Evolutionary conservation across 306 rosid species (phyloP), one percentile per base, ranked within the genome.

Genomic region (Benincasa hispida): DNA sequence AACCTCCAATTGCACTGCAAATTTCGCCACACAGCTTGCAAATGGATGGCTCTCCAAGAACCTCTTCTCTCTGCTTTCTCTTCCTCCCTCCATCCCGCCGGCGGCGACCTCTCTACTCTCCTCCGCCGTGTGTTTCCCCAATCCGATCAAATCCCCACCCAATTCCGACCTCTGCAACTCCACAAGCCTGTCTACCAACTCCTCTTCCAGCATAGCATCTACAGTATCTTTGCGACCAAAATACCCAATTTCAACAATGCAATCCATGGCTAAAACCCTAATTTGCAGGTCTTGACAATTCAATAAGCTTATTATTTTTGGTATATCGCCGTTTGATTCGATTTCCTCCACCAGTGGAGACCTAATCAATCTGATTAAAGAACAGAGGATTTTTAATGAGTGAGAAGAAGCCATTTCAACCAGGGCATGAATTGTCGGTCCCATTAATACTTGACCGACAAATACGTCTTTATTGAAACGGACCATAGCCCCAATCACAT

Each of bases 261-360:
- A 90, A 9, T 84, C 96, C 81, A 87, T 41, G 0, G 85, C 93
- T 75, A 89, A 9, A 6, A 87, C 86, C 45, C 74, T 75, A 77
- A 87, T 65, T 37, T 80, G 72, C 39, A 79, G 41, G 30, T 89
- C 91, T 1, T 45, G 10, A 2, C 67, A 76, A 72, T 47, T 37
- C 82, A 94, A 74, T n/a, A 88, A 56, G 69, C 48, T 76, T 4
- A 92, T 88, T 35, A 94, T 78, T 18, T 81, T 86, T 1, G 86
- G 82, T 21, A 91, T 92, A 14, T 84, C 88, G 0, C 92, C 95
- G 30, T 85, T 78, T 30, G 86, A 84, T 37, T 92, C 92, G n/a
- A 92, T 85, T 80, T 90, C 96, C 41, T 94, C 99, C 1, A 91
- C 98, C 0, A 92, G 63, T 3, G 98, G 98, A 10, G 97, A 94